Percentiles rank a stretch among this genome's conserved stretches.
Conservation (phyloP, 371 early-diverging fungal genomes). For the Basidiobolus meristosporus region DNA sequence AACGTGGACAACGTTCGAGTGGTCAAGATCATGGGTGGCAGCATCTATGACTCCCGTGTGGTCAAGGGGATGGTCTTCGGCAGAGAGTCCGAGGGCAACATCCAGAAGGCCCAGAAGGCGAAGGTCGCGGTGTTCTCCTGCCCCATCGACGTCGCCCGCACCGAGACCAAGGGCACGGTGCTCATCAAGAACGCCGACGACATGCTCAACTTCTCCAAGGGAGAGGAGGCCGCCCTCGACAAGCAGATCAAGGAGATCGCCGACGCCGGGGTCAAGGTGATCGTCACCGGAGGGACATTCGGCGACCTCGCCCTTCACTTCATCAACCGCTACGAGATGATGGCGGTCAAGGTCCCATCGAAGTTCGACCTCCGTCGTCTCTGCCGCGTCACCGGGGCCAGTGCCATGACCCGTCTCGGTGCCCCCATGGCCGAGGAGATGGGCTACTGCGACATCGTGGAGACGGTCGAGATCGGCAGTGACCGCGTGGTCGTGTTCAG, state of each 20-base stretch:
- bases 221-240: slow-evolving; percentile 70
- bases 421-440: slow-evolving; percentile 92
- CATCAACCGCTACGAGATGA: slow-evolving; percentile 71
- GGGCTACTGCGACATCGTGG: slow-evolving; percentile 90
- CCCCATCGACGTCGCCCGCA: slow-evolving; percentile 85
- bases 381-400: slow-evolving; percentile 85
- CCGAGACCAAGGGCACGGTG: slow-evolving; percentile 99
- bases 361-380: slow-evolving; percentile 93
- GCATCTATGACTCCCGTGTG: slow-evolving; percentile 78
- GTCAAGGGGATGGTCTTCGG: slow-evolving; percentile 98
- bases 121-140: slow-evolving; percentile 96
- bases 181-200: slow-evolving; percentile 92
- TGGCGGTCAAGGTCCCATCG: slow-evolving; percentile 79
- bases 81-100: slow-evolving; percentile 71
- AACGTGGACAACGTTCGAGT: slow-evolving; percentile 92
- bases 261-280: slow-evolving; percentile 82
- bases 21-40: slow-evolving; percentile 93
- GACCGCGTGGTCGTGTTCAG: slow-evolving; percentile 93
- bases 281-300: slow-evolving; percentile 74
- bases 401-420: slow-evolving; percentile 80
- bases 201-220: slow-evolving; percentile 91
- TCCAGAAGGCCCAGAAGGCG: slow-evolving; percentile 52
- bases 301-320: slow-evolving; percentile 93
- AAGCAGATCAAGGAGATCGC: slow-evolving; percentile 62
- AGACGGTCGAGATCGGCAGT: slow-evolving; percentile 89